Evolutionary conservation across 2,329 filamentous ascomycete species (phyloP), one percentile per base, ranked within the genome.

Genomic region (Fusarium nanum): DNA sequence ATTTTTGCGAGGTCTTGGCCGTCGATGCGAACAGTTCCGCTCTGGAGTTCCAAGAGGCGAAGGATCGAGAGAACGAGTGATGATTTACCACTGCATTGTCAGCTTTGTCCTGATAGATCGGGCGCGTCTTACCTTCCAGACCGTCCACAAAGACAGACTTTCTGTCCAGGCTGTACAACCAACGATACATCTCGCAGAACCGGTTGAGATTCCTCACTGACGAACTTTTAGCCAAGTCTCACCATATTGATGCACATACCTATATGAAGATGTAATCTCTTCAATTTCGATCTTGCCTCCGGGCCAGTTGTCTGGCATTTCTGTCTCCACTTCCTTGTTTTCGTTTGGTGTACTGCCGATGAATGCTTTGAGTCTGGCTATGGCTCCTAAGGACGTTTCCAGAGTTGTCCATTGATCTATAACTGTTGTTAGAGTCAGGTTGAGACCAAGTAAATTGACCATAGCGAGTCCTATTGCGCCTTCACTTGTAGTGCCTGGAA

Each of bases 81-180:
- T 0, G 81, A 84, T 74, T 87, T 87, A 3, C 86, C 85, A 58
- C 84, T 86, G 12, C 8, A 5, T 7, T 1, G 9, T 70, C 6
- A 70, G 63, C 13, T 9, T 12, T 22, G 10, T 23, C 2, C 3
- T 16, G 1, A 13, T 3, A 14, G 1, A 6, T 14, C 6, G 5
- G 7, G 0, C 6, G 9, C 2, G 1, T 2, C 22, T 22, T 56
- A 61, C 68, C 68, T 70, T 40, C 85, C 85, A 8, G 83, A 86
- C 1, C 85, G 83, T 4, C 86, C 86, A 54, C 84, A 85, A 8
- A 87, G 78, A 8, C 81, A 85, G 6, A 88, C 77, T 42, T 84
- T 86, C 62, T 84, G 79, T 0, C 84, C 84, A 0, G 81, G 73
- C 6, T 72, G 44, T 7, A 78, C 60, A 0, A 37, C 42, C 3